phyloP scores from a whole-genome alignment of 2,329 filamentous ascomycete species.

The Fonsecaea erecta region DNA sequence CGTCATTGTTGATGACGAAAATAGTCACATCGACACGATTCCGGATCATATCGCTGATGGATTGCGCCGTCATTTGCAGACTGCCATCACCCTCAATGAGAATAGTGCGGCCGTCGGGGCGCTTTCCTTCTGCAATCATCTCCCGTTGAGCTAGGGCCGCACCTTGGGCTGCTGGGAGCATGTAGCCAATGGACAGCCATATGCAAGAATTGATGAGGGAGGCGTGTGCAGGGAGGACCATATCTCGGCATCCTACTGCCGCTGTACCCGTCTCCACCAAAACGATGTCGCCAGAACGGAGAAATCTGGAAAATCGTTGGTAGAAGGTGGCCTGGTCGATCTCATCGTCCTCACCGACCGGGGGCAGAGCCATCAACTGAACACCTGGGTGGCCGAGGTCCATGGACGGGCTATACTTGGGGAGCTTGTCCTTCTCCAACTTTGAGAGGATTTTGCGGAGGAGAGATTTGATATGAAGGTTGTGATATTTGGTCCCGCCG shows the following conservation, averaged over 20 bases:
- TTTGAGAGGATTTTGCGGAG: conserved; percentile 70
- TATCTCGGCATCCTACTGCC: conserved; percentile 59
- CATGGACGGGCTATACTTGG: conserved; percentile 40
- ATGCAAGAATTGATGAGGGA: conserved; percentile 58
- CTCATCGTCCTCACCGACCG: conserved; percentile 53
- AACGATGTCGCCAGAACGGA: conserved; percentile 60
- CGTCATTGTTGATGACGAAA: conserved; percentile 64
- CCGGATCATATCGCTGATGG: conserved; percentile 66
- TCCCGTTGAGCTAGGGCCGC: conserved; percentile 61
- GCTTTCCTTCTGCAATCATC: conserved; percentile 56
- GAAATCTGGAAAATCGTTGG: conserved; percentile 62
- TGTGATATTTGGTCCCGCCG: conserved; percentile 75
- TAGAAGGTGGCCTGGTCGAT: conserved; percentile 64
- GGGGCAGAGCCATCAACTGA: conserved; percentile 54
- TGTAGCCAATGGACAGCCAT: conserved; percentile 66
- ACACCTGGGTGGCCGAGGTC: conserved; percentile 52
- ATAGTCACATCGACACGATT: conserved; percentile 55
- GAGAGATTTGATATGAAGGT: conserved; percentile 77
- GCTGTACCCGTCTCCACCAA: conserved; percentile 64
- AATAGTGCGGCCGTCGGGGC: conserved; percentile 57
- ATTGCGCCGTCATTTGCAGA: conserved; percentile 69
- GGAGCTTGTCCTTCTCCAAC: conserved; percentile 50
- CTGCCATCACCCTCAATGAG: conserved; percentile 67
- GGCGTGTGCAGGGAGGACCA: conserved; percentile 56
- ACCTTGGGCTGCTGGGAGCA: conserved; percentile 62